Evolutionary conservation across 306 rosid species (phyloP).

Genomic region (Cucumis melo): DNA sequence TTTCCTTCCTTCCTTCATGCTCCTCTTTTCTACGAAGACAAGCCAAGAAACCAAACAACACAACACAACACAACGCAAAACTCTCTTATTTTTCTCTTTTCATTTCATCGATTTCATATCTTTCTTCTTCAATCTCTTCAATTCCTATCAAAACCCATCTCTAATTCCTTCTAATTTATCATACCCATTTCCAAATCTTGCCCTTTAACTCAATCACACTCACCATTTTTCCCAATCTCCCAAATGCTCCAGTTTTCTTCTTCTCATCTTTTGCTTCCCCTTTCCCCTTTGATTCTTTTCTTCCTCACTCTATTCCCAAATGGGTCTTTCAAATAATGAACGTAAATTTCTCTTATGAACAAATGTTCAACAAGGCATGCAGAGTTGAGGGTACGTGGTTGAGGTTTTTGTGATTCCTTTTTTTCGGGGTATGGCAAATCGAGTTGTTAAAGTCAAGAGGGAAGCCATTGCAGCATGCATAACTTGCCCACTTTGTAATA

Average conservation of each 20-base stretch:
- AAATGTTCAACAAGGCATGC: conserved; percentile 39
- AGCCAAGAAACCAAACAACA: not conserved
- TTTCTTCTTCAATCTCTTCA: conserved; percentile 19
- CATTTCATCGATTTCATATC: conserved; percentile 56
- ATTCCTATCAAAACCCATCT: conserved; percentile 63
- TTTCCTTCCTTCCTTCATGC: conserved; percentile 37
- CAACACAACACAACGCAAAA: conserved; percentile 9
- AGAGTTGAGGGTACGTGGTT: conserved; percentile 28
- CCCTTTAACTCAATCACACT: conserved; percentile 7
- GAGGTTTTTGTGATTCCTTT: not conserved
- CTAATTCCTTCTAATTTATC: conserved; percentile 33
- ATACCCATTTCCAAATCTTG: conserved; percentile 31
- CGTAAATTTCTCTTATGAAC: conserved; percentile 34
- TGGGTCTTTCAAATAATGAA: conserved; percentile 22
- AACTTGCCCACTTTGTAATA: conserved; percentile 79
- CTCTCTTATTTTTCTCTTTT: conserved; percentile 13
- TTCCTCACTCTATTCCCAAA: conserved; percentile 23
- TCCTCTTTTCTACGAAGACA: conserved; percentile 35
- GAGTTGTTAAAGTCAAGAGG: conserved; percentile 45
- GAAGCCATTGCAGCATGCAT: conserved; percentile 74
- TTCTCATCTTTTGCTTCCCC: not conserved
- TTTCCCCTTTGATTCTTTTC: not conserved
- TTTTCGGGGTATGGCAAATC: conserved; percentile 56
- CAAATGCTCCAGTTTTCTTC: not conserved
- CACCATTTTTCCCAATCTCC: conserved; percentile 1